A percentile compares a stretch with the other conserved stretches of the same genome.
phyloP scores from a whole-genome alignment of 2,329 filamentous ascomycete genomes.

The Sporothrix protearum region DNA sequence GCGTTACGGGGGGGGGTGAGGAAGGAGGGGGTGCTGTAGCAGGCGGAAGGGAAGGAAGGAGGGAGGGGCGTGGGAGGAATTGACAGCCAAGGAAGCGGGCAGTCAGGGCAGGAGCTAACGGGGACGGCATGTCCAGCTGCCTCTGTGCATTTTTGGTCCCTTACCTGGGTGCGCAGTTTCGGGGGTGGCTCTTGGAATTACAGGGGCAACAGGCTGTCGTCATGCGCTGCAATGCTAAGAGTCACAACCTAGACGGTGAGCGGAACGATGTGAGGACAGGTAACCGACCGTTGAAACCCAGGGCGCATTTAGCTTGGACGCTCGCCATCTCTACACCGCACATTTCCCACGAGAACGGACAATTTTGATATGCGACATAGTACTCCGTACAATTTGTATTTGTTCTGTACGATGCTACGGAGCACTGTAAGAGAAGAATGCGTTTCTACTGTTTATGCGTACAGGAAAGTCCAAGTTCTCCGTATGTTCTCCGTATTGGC shows the following conservation, averaged over 20 bases:
- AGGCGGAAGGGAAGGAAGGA: neutral
- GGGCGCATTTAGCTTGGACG: neutral
- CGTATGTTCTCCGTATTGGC: neutral
- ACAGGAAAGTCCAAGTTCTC: neutral
- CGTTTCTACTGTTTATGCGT: neutral
- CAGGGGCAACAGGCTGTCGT: neutral
- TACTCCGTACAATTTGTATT: no score
- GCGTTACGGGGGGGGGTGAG: neutral
- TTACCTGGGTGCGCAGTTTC: neutral
- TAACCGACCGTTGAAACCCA: neutral
- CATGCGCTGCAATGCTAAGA: neutral
- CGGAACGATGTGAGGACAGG: neutral
- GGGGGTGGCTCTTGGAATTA: neutral
- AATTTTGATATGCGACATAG: neutral
- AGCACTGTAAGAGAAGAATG: neutral
- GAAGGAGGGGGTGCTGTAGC: neutral
- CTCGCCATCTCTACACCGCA: neutral
- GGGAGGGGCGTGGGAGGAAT: slow-evolving; percentile 12
- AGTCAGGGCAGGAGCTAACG: slow-evolving; percentile 9
- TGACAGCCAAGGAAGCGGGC: slow-evolving; percentile 10
- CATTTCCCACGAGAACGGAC: neutral
- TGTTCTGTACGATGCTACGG: no score
- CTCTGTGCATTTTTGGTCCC: neutral
- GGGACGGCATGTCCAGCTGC: neutral
- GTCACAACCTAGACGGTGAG: neutral